A percentile compares a stretch with the other conserved stretches of the same genome.
phyloP scores from a whole-genome alignment of 1,139 yeast genomes.

The Zhuliangozyma blackwelliae region DNA sequence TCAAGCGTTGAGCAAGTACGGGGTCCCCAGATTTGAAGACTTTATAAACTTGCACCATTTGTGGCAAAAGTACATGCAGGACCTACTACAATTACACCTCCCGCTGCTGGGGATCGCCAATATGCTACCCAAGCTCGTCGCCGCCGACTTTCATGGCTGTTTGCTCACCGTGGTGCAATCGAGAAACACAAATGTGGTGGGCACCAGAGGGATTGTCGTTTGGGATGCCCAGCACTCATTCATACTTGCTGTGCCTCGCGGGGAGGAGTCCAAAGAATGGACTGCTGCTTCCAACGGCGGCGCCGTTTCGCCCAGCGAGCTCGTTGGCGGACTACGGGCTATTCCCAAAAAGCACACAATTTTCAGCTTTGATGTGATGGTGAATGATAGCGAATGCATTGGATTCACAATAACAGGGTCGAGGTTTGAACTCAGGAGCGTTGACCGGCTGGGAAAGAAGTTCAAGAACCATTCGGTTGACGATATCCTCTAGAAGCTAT shows the following conservation, averaged over 20 bases:
- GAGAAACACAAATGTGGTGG: constrained; percentile 55
- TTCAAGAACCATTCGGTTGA: constrained; percentile 76
- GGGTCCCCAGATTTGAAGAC: constrained; percentile 50
- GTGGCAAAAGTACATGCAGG: constrained; percentile 61
- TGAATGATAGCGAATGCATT: constrained; percentile 30
- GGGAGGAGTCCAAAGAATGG: constrained; percentile 30
- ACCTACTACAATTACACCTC: constrained; percentile 31
- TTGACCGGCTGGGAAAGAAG: constrained; percentile 81
- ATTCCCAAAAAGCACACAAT: constrained; percentile 59
- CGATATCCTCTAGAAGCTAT: constrained; percentile 36
- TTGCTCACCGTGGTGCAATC: constrained; percentile 55
- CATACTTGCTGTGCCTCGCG: constrained; percentile 51
- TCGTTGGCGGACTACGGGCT: constrained; percentile 50
- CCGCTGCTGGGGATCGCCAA: constrained; percentile 17
- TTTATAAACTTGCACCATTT: constrained; percentile 49
- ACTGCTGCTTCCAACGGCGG: constrained; percentile 12
- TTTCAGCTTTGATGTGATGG: constrained; percentile 51
- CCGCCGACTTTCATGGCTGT: constrained; percentile 87
- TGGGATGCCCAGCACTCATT: constrained; percentile 85
- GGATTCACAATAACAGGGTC: constrained; percentile 76
- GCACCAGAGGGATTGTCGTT: constrained; percentile 71
- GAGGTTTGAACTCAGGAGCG: constrained; percentile 68
- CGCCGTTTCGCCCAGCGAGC: constrained; percentile 24
- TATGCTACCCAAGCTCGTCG: constrained; percentile 54
- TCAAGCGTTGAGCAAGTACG: constrained; percentile 26